A percentile compares a stretch with the other conserved stretches of the same genome.
phyloP scores from a whole-genome alignment of 257 asterid species.

The Haberlea rhodopensis region DNA sequence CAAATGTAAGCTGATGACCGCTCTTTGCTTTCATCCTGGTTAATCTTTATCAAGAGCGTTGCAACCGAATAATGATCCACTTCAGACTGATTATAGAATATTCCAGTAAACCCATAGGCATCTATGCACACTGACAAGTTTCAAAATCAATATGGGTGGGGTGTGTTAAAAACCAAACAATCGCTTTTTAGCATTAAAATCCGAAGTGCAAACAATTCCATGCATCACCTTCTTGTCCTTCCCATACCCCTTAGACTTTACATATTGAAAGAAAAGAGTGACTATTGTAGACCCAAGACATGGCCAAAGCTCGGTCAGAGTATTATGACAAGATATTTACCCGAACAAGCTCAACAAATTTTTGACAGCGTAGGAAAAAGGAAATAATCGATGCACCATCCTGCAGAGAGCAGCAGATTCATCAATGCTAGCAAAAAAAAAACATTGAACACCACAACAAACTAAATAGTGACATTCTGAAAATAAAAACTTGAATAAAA shows the following conservation, averaged over 20 bases:
- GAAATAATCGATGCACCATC: slow-evolving; percentile 70
- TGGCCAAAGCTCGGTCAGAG: slow-evolving; percentile 1
- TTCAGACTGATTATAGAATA: background rate
- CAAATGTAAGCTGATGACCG: background rate
- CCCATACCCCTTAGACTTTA: background rate
- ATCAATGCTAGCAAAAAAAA: slow-evolving; percentile 19
- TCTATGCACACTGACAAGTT: background rate
- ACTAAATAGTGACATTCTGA: slow-evolving; percentile 10
- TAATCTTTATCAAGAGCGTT: background rate
- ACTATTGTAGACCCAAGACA: background rate
- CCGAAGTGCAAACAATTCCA: background rate
- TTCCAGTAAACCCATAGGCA: background rate
- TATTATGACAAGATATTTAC: slow-evolving; percentile 39
- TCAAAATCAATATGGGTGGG: background rate
- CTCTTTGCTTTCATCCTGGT: background rate
- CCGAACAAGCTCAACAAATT: slow-evolving; percentile 82
- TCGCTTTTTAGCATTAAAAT: background rate
- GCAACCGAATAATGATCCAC: background rate
- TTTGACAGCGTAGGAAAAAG: slow-evolving; percentile 83
- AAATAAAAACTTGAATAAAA: slow-evolving; percentile 10
- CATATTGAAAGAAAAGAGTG: background rate
- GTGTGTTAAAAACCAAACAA: background rate
- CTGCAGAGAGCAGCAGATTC: slow-evolving; percentile 41
- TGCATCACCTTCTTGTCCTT: background rate
- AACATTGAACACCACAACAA: slow-evolving; percentile 14